Conservation (phyloP, 2,329 filamentous ascomycete species). For the Bipolaris bicolor region DNA sequence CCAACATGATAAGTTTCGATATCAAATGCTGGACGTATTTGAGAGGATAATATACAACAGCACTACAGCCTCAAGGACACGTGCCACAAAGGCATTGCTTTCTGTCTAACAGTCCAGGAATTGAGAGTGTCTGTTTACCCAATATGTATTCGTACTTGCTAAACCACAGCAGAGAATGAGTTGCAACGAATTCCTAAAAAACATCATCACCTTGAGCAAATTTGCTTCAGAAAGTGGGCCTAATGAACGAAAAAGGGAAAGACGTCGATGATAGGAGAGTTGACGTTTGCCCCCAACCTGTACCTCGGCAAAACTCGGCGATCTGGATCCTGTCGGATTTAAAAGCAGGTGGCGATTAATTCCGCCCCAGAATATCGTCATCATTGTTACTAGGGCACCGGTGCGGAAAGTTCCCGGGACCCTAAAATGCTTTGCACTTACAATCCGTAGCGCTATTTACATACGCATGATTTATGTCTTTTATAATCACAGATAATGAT, state of each 20-base stretch:
- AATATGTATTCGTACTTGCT: background rate
- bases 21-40: too few species aligned
- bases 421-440: too few species aligned
- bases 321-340: background rate
- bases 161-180: background rate
- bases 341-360: background rate
- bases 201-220: too few species aligned
- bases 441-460: too few species aligned
- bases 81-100: background rate
- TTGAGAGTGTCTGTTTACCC: background rate
- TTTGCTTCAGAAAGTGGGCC: background rate
- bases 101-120: too few species aligned
- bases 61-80: background rate
- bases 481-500: too few species aligned
- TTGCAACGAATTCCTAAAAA: background rate
- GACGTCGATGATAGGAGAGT: background rate
- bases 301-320: constrained; percentile 11
- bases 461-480: too few species aligned
- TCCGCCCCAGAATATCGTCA: constrained; percentile 8
- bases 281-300: background rate
- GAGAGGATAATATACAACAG: background rate
- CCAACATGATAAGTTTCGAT: too few species aligned
- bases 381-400: background rate
- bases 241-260: background rate
- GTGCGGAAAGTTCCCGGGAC: too few species aligned